Evolutionary conservation across 768 basidiomycete genomes (phyloP), one percentile per base, ranked within the genome.

Genomic region (Favolaschia claudopus): DNA sequence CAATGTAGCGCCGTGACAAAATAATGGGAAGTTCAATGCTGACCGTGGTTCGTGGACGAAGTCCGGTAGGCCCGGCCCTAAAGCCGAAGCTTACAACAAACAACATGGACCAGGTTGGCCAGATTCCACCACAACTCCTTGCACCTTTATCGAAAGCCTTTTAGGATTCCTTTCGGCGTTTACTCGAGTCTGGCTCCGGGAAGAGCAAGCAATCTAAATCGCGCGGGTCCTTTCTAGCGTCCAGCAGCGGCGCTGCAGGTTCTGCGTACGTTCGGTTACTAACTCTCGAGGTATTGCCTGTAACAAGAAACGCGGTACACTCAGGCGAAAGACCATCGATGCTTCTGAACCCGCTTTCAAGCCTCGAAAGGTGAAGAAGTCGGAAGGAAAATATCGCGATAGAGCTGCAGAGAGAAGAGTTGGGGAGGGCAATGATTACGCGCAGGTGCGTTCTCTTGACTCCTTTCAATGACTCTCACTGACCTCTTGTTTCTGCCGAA

Each of bases 311-410:
- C 34, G 29, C 56, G 52, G 53, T 59, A 50, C 64, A 67, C 67
- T 60, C 63, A 67, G 64, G 67, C 85, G 84, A 54, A 85, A 85
- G 69, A 72, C 77, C 4, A 70, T 82, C 20, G 77, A 81, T 51
- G 69, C 84, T 13, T 80, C 84, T 1, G 77, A 87, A 58, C 85
- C 90, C 19, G 81, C 84, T 0, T 95, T 95, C 73, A 93, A 93
- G 67, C 93, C 93, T 12, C 82, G 93, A 46, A 92, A 89, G 65
- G 79, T 93, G 36, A 92, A 88, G 76, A 88, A 88, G 70, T 59
- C 70, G 7, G 59, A 74, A 0, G 82, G 82, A 17, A 79, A 76
- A 60, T 94, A 93, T 67, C 85, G 91, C 29, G 87, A 95, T 70
- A 85, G 91, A 39, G 92, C 92, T 13, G 79, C 86, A 3, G 92